A percentile compares a stretch with the other conserved stretches of the same genome.
Conservation (phyloP, 805 yeast genomes). For the Metschnikowia matae region DNA sequence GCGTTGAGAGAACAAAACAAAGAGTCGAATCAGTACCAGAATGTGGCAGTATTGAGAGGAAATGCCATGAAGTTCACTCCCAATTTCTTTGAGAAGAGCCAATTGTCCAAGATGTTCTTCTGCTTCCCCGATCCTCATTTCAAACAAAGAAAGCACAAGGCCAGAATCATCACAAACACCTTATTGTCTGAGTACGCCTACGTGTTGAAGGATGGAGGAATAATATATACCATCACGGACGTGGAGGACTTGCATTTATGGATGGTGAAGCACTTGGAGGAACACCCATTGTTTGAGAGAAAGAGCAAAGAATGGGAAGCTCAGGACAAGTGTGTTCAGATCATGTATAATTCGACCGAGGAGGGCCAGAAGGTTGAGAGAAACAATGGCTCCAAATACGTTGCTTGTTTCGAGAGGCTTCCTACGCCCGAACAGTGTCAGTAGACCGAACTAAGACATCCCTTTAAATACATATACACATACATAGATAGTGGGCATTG, state of each 20-base stretch:
- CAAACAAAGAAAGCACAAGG: slow-evolving; percentile 95
- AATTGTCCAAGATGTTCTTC: slow-evolving; percentile 87
- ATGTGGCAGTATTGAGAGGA: slow-evolving; percentile 86
- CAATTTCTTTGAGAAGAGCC: slow-evolving; percentile 81
- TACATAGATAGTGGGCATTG: slow-evolving; percentile 1
- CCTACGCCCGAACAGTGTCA: slow-evolving; percentile 48
- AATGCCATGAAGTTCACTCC: slow-evolving; percentile 98
- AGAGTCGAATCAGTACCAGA: slow-evolving; percentile 54
- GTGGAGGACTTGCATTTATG: slow-evolving; percentile 89
- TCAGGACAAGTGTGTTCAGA: slow-evolving; percentile 72
- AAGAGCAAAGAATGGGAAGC: slow-evolving; percentile 74
- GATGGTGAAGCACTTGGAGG: slow-evolving; percentile 92
- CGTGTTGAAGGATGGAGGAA: slow-evolving; percentile 80
- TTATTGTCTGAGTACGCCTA: slow-evolving; percentile 89
- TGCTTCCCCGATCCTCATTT: slow-evolving; percentile 99
- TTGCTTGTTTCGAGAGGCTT: slow-evolving; percentile 81
- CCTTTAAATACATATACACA: not conserved
- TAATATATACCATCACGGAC: slow-evolving; percentile 92
- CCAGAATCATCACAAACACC: slow-evolving; percentile 89
- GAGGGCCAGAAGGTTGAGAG: slow-evolving; percentile 96
- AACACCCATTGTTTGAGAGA: slow-evolving; percentile 87
- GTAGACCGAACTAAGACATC: slow-evolving; percentile 1
- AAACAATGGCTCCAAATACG: slow-evolving; percentile 79
- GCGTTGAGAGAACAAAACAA: slow-evolving; percentile 67
- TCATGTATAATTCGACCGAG: slow-evolving; percentile 92